A percentile compares a stretch with the other conserved stretches of the same genome.
Conservation (phyloP, 2,329 filamentous ascomycete species). For the Penicillium sp. region DNA sequence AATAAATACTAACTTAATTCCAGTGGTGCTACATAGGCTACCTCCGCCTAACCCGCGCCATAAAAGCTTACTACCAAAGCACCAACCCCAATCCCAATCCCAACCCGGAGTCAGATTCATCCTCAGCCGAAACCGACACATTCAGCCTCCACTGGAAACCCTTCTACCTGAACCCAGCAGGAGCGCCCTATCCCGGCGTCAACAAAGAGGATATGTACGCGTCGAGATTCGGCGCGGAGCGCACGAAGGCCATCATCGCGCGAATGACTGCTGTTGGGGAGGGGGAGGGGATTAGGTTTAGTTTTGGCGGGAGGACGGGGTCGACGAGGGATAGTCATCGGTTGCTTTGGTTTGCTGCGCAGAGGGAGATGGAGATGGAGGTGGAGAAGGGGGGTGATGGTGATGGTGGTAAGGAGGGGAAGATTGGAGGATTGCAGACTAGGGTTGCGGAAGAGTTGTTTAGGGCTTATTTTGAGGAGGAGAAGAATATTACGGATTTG, state of each 20-base stretch:
- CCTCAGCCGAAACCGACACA: no score
- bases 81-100: no score
- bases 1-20: no score
- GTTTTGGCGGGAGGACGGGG: conserved; percentile 66
- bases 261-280: conserved; percentile 58
- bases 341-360: conserved; percentile 67
- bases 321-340: conserved; percentile 78
- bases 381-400: no score
- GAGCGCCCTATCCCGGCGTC: conserved; percentile 49
- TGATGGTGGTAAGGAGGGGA: neutral
- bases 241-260: conserved; percentile 55
- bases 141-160: conserved; percentile 73
- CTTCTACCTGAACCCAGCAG: conserved; percentile 72
- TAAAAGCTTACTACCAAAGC: conserved; percentile 63
- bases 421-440: conserved; percentile 52
- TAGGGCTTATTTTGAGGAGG: conserved; percentile 62
- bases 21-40: conserved; percentile 73
- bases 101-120: no score
- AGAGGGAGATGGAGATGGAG: conserved; percentile 50
- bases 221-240: conserved; percentile 61
- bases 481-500: conserved; percentile 59
- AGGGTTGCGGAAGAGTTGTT: conserved; percentile 62
- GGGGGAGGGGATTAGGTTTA: conserved; percentile 68
- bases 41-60: conserved; percentile 68
- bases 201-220: conserved; percentile 58